Percentiles rank a stretch among this genome's conserved stretches.
Evolutionary conservation across 2,329 filamentous ascomycete species (phyloP).

Genomic region (Lizonia empirigonia): DNA sequence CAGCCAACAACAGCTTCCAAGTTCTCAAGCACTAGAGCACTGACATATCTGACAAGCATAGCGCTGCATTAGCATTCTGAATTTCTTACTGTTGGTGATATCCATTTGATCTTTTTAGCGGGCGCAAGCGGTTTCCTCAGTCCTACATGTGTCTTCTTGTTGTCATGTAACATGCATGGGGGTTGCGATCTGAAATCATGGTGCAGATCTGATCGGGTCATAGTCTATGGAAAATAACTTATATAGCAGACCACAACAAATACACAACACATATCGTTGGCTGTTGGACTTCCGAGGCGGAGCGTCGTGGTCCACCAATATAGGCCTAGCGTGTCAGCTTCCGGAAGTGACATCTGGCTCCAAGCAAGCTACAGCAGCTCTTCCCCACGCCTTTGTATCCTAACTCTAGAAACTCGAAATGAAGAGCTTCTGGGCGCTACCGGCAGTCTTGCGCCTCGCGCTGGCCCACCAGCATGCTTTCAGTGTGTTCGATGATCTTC

Average conservation of each 20-base stretch:
- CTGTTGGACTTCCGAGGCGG: not conserved
- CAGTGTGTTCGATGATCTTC: constrained; percentile 85
- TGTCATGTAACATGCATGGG: not conserved
- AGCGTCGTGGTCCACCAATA: constrained; percentile 6
- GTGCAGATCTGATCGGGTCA: not conserved
- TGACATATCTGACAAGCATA: not conserved
- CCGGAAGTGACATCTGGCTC: constrained; percentile 42
- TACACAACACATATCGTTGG: not conserved
- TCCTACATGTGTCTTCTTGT: not conserved
- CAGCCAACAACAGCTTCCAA: constrained; percentile 34
- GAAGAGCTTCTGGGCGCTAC: constrained; percentile 56
- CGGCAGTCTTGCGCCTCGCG: constrained; percentile 54
- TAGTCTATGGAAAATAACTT: not conserved
- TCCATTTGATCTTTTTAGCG: constrained; percentile 13
- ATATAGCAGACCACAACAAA: not conserved
- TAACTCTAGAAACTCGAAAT: constrained; percentile 31
- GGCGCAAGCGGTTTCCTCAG: constrained; percentile 4
- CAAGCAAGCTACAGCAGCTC: constrained; percentile 18
- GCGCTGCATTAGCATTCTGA: not conserved
- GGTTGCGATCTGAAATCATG: not conserved
- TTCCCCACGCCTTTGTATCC: not conserved
- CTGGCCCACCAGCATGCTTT: constrained; percentile 67
- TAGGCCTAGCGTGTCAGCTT: constrained; percentile 8
- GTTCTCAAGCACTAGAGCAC: constrained; percentile 5
- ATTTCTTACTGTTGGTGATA: not conserved